Conservation (phyloP, 2,329 filamentous ascomycete species). For the Fusarium duplospermum region DNA sequence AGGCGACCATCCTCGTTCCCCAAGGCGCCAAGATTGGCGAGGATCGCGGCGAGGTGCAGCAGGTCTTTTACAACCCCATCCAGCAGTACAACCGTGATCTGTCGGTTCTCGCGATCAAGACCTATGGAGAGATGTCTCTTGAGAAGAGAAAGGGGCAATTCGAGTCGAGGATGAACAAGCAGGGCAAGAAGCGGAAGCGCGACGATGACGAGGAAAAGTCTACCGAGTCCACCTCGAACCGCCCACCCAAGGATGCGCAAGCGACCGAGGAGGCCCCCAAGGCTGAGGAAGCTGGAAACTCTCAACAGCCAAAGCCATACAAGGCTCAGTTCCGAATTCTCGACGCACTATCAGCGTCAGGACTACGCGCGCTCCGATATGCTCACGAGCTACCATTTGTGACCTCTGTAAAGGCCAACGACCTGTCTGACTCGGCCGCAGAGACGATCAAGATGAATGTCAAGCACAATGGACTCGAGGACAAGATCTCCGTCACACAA, state of each 20-base stretch:
- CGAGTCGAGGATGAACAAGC: slow-evolving; percentile 55
- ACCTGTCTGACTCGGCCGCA: slow-evolving; percentile 82
- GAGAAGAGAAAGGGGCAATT: slow-evolving; percentile 57
- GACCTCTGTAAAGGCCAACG: slow-evolving; percentile 88
- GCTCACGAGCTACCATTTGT: slow-evolving; percentile 89
- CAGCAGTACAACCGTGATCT: slow-evolving; percentile 99
- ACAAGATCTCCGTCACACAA: slow-evolving; percentile 77
- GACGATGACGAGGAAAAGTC: slow-evolving; percentile 49
- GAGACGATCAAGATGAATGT: slow-evolving; percentile 87
- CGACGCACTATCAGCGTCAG: slow-evolving; percentile 94
- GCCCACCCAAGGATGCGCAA: slow-evolving; percentile 22
- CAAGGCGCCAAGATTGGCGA: slow-evolving; percentile 57
- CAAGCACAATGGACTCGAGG: slow-evolving; percentile 79
- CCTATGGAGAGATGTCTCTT: slow-evolving; percentile 78
- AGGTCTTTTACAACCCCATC: slow-evolving; percentile 99
- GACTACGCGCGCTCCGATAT: slow-evolving; percentile 90
- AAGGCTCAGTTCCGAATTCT: slow-evolving; percentile 80
- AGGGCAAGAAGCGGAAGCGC: slow-evolving; percentile 61
- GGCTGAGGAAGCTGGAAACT: slow-evolving; percentile 22
- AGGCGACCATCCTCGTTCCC: slow-evolving; percentile 67
- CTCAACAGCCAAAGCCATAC: slow-evolving; percentile 44
- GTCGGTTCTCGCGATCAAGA: slow-evolving; percentile 90
- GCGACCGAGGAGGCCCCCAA: slow-evolving; percentile 26
- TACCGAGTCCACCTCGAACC: slow-evolving; percentile 10
- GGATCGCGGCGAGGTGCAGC: slow-evolving; percentile 71